Evolutionary conservation across 2,329 filamentous ascomycete genomes (phyloP), one percentile per base, ranked within the genome.

Genomic region (Remersonia thermophila): DNA sequence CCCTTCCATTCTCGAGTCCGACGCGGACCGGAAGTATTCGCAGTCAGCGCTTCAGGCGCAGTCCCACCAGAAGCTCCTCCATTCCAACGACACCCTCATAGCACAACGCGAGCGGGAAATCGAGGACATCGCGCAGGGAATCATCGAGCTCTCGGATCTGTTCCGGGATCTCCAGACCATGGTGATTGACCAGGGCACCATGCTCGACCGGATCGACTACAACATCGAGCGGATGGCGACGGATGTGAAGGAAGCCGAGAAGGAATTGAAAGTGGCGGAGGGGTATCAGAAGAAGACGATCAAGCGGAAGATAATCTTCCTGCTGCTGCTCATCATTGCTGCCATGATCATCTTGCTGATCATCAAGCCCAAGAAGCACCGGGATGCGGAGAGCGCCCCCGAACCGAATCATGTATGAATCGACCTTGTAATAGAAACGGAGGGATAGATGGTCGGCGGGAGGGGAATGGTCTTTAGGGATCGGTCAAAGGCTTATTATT

Each of bases 101-200:
- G 74, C 80, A 42, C 91, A 96, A 57, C 83, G 91, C 45, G 91
- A 98, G 60, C 79, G 83, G 28, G 91, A 96, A 59, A 98, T 98
- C 51, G 93, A 93, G 54, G 87, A 95, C 50, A 98, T 98, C 45
- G 91, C 91, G 2, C 87, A 95, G 55, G 89, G 91, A 39, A 96
- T 98, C 58, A 96, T 98, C 52, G 89, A 96, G 55, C 67, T 98
- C 7, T 84, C 89, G 3, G 91, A 95, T 56, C 84, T 98, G 34
- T 98, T 98, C 65, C 84, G 93, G 43, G 91, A 98, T 52, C 66
- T 98, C 20, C 91, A 98, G 59, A 80, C 71, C 32, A 96, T 98
- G 87, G 85, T 93, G 49, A 87, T 93, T 47, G 83, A 91, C 54
- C 83, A 91, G 57, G 85, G 85, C 36, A 91, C 84, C 11, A 83